Conservation (phyloP, 2,329 filamentous ascomycete species). For the Aspergillus puulaauensis region DNA sequence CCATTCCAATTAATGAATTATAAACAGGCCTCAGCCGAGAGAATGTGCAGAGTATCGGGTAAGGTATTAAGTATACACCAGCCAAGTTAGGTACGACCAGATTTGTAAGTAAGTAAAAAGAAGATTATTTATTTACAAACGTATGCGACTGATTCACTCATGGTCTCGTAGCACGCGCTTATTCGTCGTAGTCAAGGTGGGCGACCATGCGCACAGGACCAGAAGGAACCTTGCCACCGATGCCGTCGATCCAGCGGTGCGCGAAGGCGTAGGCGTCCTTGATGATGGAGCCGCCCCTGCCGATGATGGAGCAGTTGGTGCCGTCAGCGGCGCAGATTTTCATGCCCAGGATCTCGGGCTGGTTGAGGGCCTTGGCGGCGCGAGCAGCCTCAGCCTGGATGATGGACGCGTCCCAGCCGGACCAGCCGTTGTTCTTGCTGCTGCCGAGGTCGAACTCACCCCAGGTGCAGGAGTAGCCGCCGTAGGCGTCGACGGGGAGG, state of each 20-base stretch:
- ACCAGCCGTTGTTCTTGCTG: conserved; percentile 34
- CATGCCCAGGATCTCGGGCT: conserved; percentile 34
- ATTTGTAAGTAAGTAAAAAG: not conserved
- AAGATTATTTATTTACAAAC: not conserved
- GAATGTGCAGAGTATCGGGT: not conserved
- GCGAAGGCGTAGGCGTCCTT: conserved; percentile 28
- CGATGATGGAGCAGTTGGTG: conserved; percentile 32
- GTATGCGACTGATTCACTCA: not conserved
- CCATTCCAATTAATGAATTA: not conserved
- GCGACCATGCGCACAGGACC: conserved; percentile 3
- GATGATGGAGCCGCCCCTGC: conserved; percentile 21
- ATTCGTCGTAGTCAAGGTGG: conserved; percentile 7
- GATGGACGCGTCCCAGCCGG: conserved; percentile 41
- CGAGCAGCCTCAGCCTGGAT: conserved; percentile 34
- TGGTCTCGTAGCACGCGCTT: not conserved
- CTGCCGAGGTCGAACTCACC: conserved; percentile 39
- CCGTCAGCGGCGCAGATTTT: conserved; percentile 29
- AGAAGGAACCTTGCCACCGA: conserved; percentile 26
- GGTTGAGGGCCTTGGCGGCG: not conserved
- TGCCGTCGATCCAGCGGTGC: conserved; percentile 30
- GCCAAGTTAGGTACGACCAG: not conserved
- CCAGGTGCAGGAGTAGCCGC: conserved; percentile 38
- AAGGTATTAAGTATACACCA: not conserved
- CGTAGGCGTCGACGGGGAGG: conserved; percentile 28
- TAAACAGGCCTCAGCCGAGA: not conserved